Evolutionary conservation across 2,329 filamentous ascomycete genomes (phyloP).

Genomic region (Ascochyta pisi): DNA sequence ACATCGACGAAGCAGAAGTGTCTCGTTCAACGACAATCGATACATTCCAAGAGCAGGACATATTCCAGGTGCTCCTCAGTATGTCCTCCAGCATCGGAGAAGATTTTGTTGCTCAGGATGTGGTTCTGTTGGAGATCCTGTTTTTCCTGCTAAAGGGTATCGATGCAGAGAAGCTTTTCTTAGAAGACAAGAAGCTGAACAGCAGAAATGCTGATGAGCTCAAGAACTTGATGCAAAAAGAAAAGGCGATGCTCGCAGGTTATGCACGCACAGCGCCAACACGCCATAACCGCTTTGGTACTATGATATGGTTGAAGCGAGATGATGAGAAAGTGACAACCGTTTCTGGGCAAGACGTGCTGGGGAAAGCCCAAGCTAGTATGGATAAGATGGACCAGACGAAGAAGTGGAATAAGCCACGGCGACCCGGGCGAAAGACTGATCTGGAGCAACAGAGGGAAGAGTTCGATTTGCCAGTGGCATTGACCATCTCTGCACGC

Average conservation of each 20-base stretch:
- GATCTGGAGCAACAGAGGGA: slow-evolving; percentile 45
- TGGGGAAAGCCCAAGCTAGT: slow-evolving; percentile 74
- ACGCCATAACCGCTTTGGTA: slow-evolving; percentile 91
- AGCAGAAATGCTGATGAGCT: slow-evolving; percentile 76
- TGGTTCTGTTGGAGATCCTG: slow-evolving; percentile 86
- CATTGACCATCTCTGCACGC: slow-evolving; percentile 76
- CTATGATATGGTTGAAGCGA: slow-evolving; percentile 95
- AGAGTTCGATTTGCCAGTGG: slow-evolving; percentile 78
- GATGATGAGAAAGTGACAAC: slow-evolving; percentile 84
- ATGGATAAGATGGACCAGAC: slow-evolving; percentile 88
- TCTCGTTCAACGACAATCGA: slow-evolving; percentile 88
- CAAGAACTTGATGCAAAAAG: slow-evolving; percentile 76
- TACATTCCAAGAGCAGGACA: slow-evolving; percentile 88
- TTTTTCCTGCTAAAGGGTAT: slow-evolving; percentile 94
- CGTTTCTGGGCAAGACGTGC: slow-evolving; percentile 85
- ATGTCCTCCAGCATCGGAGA: slow-evolving; percentile 92
- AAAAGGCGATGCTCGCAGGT: slow-evolving; percentile 80
- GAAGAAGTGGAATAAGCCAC: slow-evolving; percentile 89
- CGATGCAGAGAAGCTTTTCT: slow-evolving; percentile 82
- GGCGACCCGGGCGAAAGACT: slow-evolving; percentile 54
- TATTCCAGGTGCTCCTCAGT: slow-evolving; percentile 83
- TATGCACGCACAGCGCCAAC: slow-evolving; percentile 81
- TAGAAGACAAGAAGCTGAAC: slow-evolving; percentile 75
- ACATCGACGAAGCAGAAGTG: slow-evolving; percentile 89
- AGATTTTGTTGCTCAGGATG: slow-evolving; percentile 88